These are phyloP conservation scores for Neurospora crassa DNA, from an alignment of 2,329 filamentous ascomycete species.

Conservation along the genomic window DNA sequence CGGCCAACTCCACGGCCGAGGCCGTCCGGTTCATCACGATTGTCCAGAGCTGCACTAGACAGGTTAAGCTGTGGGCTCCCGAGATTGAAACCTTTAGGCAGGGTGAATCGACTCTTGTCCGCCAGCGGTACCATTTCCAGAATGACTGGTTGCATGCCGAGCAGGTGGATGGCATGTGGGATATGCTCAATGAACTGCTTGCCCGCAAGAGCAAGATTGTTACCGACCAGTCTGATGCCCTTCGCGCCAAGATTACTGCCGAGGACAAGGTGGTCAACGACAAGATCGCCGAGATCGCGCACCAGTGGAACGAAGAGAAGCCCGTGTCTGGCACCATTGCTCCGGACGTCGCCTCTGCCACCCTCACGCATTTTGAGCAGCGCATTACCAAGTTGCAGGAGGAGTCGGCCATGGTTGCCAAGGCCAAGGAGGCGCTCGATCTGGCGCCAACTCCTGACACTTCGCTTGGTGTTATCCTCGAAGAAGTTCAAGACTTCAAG, in stretches of 20 bases:
- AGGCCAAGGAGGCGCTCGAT: conserved; percentile 93
- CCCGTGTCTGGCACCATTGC: conserved; percentile 91
- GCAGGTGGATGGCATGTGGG: conserved; percentile 94
- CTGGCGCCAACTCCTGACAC: conserved; percentile 72
- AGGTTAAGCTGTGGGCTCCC: conserved; percentile 87
- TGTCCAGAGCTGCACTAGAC: conserved; percentile 90
- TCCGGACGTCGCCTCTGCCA: conserved; percentile 77
- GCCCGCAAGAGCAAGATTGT: conserved; percentile 91
- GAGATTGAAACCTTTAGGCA: conserved; percentile 95
- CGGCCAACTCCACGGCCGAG: conserved; percentile 90
- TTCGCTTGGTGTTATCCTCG: conserved; percentile 73
- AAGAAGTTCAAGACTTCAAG: conserved; percentile 97
- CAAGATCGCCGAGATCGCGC: conserved; percentile 76
- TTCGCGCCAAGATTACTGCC: conserved; percentile 87
- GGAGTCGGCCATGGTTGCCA: conserved; percentile 87
- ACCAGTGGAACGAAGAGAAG: conserved; percentile 92
- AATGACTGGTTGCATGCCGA: conserved; percentile 92
- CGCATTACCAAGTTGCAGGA: conserved; percentile 78
- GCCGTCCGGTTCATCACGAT: conserved; percentile 98
- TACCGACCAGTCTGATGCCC: conserved; percentile 87
- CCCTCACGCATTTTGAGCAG: conserved; percentile 71
- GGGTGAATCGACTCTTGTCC: conserved; percentile 82
- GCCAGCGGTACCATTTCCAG: conserved; percentile 89
- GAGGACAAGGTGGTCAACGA: conserved; percentile 87
- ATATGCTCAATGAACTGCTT: conserved; percentile 82